Base-by-base conservation (phyloP, 2,329 filamentous ascomycete genomes). In the Thermoascus crustaceus region DNA sequence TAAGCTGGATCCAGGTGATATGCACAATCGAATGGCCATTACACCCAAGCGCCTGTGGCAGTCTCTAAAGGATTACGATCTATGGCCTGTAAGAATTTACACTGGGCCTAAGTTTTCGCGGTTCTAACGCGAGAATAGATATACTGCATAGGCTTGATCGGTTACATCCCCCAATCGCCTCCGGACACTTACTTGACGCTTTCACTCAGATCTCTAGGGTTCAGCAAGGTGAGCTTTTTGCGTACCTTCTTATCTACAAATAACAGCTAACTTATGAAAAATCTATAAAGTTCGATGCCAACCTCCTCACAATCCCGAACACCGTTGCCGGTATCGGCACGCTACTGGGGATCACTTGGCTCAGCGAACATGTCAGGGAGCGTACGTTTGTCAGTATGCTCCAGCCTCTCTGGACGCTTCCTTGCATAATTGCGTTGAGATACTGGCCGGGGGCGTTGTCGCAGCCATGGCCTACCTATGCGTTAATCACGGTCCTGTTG, bases 21-120 rank as follows among this genome's bases (percentile, higher is more conserved):
- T 80, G 72, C 72, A 78, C 52, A 78, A 78, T 46, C 67, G 75
- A 4, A 61, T 78, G 49, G 67, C 69, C 0, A 68, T 79, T 21
- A 73, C 70, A 0, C 64, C 59, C 8, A 61, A 50, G 30, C 55
- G 51, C 24, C 64, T 78, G 3, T 75, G 69, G 67, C 60, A 68
- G 17, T 65, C 69, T 1, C 42, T 76, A 17, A 66, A 63, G 11
- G 77, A 80, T 44, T 79, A 73, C 50, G 73, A 80, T 43, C 63
- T 80, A 46, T 80, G 73, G 74, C 71, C 71, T 0, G 14, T 29
- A 29, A 29, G 37, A 39, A 16, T 32, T 5, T 11, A 29, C 37
- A 13, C 3, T 9, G 14, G 26, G 8, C 7, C 8, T 17, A 13
- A 10, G 4, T 10, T 13, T 8, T 13, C 14, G 14, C 3, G 4